Conservation (phyloP, 2,329 filamentous ascomycete species). For the Chaetomiaceae sp. region DNA sequence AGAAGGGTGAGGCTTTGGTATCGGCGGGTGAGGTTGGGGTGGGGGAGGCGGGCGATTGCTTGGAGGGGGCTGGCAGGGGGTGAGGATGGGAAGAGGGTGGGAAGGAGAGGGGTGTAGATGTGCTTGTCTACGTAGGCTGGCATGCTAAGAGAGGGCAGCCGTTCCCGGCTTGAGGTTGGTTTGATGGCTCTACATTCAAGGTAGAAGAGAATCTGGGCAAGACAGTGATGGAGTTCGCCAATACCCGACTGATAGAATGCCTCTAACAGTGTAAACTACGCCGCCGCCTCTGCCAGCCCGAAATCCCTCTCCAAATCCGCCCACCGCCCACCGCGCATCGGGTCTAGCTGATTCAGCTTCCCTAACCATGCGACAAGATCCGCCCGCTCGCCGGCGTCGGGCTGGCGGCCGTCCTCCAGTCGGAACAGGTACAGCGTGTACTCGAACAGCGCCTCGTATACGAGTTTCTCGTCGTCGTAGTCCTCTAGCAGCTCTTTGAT, state of each 20-base stretch:
- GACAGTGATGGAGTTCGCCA: too few species aligned
- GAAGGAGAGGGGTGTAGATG: too few species aligned
- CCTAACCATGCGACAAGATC: conserved; percentile 53
- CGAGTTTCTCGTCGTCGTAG: conserved; percentile 64
- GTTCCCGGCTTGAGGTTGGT: too few species aligned
- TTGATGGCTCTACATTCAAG: too few species aligned
- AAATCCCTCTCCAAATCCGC: conserved; percentile 53
- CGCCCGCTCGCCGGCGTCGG: conserved; percentile 33
- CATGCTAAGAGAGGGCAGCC: too few species aligned
- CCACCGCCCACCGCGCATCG: conserved; percentile 70
- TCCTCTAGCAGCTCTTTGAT: conserved; percentile 60
- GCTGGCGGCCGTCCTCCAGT: conserved; percentile 44
- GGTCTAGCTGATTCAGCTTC: conserved; percentile 64
- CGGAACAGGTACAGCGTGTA: conserved; percentile 57
- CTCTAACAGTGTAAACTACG: background rate
- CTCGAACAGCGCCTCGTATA: conserved; percentile 79
- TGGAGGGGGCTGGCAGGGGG: background rate
- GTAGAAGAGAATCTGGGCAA: too few species aligned
- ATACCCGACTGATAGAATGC: too few species aligned
- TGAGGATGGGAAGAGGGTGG: background rate
- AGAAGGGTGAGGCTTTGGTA: conserved; percentile 15
- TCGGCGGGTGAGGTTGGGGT: background rate
- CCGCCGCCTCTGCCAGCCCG: background rate
- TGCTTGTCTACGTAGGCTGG: too few species aligned
- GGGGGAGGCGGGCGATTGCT: background rate